Conservation (phyloP, 2,329 filamentous ascomycete species). For the Laburnicola sp. region DNA sequence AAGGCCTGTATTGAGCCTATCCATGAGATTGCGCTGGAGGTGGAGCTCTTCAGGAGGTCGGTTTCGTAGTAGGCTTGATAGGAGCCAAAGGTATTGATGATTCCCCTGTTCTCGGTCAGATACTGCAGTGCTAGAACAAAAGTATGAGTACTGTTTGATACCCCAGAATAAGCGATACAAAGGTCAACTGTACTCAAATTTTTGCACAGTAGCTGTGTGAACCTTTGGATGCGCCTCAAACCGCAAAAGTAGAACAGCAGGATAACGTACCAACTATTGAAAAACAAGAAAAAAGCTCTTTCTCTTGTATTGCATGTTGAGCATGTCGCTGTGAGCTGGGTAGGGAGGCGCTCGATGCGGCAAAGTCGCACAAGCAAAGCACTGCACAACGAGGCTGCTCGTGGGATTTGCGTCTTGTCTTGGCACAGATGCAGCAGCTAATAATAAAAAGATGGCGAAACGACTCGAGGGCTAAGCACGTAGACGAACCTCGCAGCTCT, state of each 20-base stretch:
- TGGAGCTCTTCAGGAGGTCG: conserved; percentile 44
- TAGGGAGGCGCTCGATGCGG: not conserved
- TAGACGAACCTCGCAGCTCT: not conserved
- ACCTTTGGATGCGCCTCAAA: not conserved
- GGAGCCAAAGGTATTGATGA: conserved; percentile 54
- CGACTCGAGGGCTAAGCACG: too few relatives aligned
- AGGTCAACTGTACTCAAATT: not conserved
- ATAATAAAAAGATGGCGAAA: too few relatives aligned
- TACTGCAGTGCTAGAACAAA: too few relatives aligned
- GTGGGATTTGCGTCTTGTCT: too few relatives aligned
- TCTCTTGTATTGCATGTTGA: not conserved
- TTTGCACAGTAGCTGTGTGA: not conserved
- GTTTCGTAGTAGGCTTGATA: conserved; percentile 55
- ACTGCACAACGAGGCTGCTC: too few relatives aligned
- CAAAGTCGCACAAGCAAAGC: too few relatives aligned
- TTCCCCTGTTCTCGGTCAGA: conserved; percentile 33
- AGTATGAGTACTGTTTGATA: too few relatives aligned
- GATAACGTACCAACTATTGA: conserved; percentile 50
- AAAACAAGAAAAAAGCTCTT: conserved; percentile 51
- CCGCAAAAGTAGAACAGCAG: not conserved
- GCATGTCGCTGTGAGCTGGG: not conserved
- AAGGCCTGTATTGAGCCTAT: conserved; percentile 55
- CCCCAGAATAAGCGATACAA: too few relatives aligned
- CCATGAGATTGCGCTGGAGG: conserved; percentile 53
- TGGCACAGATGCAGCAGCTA: too few relatives aligned